Evolutionary conservation across 140 eudicot genomes (phyloP).

Genomic region (Anethum foeniculum): DNA sequence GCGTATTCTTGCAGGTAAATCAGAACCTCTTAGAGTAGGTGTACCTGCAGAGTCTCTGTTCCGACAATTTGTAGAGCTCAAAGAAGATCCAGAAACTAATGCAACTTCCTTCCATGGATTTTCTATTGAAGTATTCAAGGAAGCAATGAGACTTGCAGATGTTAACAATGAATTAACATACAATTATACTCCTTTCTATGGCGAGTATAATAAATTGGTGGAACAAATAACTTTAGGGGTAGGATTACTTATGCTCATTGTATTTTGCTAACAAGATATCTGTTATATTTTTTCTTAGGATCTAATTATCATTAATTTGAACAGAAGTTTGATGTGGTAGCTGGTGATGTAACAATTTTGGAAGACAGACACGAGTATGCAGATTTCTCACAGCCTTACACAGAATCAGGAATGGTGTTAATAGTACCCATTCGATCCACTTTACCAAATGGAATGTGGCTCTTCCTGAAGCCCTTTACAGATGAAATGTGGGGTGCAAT

Average conservation of each 20-base stretch:
- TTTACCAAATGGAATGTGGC: slow-evolving; percentile 4
- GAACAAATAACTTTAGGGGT: slow-evolving; percentile 30
- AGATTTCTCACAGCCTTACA: background rate
- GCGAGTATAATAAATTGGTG: slow-evolving; percentile 29
- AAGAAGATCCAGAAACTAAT: slow-evolving; percentile 10
- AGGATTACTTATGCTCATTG: background rate
- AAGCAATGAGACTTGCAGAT: slow-evolving; percentile 23
- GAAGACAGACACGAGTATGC: background rate
- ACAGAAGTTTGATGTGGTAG: slow-evolving; percentile 37
- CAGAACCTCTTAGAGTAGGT: slow-evolving; percentile 12
- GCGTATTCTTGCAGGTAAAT: slow-evolving; percentile 16
- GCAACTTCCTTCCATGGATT: slow-evolving; percentile 28
- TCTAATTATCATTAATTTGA: background rate
- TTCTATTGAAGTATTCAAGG: slow-evolving; percentile 32
- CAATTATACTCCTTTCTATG: slow-evolving; percentile 6
- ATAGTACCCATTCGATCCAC: background rate
- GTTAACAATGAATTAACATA: slow-evolving; percentile 6
- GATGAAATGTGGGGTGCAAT: background rate
- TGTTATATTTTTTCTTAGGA: background rate
- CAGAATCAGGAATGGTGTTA: slow-evolving; percentile 5
- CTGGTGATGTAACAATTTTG: slow-evolving; percentile 51
- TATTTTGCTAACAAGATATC: too few relatives aligned
- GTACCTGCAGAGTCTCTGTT: slow-evolving; percentile 33
- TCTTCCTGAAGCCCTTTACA: background rate
- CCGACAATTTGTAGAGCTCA: slow-evolving; percentile 28